Evolutionary conservation across 1,284 basidiomycete species (phyloP), one percentile per base, ranked within the genome.

Genomic region (Melampsora americana): DNA sequence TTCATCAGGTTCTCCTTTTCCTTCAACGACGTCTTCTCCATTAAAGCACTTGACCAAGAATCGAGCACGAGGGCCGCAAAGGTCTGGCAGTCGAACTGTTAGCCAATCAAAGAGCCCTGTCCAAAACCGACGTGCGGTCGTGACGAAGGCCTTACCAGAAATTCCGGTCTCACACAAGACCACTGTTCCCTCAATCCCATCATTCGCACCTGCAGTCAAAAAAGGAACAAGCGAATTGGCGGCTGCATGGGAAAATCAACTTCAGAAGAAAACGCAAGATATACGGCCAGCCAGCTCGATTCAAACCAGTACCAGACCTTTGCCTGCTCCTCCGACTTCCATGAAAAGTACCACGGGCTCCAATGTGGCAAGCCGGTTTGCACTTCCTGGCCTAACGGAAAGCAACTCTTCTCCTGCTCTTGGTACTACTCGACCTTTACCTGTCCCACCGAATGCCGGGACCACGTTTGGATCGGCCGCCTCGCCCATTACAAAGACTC

Each of bases 221-320:
- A 73, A 66, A 66, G 71, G 71, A 20, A 59, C 71, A 23, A 73
- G 71, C 50, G 62, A 73, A 56, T 30, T 73, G 20, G 64, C 64
- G 30, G 71, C 71, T 28, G 71, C 42, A 11, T 73, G 71, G 71
- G 71, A 64, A 14, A 65, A 28, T n/a, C 69, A 72, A 61, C 35
- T 39, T 32, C 50, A 56, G 39, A 30, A 12, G 62, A 73, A 66
- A 66, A 59, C 42, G 6, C 46, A 14, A 28, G 16, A 23, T 30
- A 20, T 18, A 4, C 12, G 12, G 64, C 61, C 59, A 18, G 20
- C 28, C 39, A n/a, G 42, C 28, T 56, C 7, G 20, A 69, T 50
- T 59, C 68, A 48, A 39, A 32, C 56, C 20, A 53, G n/a, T 26
- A 23, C 60, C n/a, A 50, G 71, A 42, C 71, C 71, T 26, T 35